Conservation (phyloP, 2,329 filamentous ascomycete genomes). For the Xylariaceae sp. region DNA sequence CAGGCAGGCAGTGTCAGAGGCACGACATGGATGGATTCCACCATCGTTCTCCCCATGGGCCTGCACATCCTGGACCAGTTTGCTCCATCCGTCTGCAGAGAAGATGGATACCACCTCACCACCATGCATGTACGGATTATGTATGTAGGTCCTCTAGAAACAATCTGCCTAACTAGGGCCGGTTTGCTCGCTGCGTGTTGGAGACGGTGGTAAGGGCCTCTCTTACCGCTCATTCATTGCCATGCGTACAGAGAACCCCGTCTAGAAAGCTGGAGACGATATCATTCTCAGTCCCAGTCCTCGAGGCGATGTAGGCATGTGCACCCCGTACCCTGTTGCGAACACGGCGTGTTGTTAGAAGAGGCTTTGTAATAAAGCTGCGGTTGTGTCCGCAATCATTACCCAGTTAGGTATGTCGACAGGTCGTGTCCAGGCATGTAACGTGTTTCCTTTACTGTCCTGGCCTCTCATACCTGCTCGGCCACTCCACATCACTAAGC, state of each 20-base stretch:
- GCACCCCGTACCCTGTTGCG: too few relatives aligned
- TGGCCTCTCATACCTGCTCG: background rate
- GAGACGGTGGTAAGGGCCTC: background rate
- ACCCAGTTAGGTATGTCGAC: background rate
- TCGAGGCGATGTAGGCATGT: too few relatives aligned
- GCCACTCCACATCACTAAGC: background rate
- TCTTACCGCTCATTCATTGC: too few relatives aligned
- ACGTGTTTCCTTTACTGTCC: background rate
- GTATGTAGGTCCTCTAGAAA: too few relatives aligned
- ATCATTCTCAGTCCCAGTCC: background rate
- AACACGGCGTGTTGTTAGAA: too few relatives aligned
- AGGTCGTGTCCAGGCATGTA: background rate
- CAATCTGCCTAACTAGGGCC: background rate
- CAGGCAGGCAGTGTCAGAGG: background rate
- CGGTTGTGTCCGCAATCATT: background rate
- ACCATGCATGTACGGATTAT: too few relatives aligned
- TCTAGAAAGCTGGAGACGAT: background rate
- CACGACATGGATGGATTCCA: conserved; percentile 8
- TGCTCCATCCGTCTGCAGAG: conserved; percentile 18
- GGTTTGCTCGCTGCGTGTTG: background rate
- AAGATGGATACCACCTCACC: conserved; percentile 1
- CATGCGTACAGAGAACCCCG: too few relatives aligned
- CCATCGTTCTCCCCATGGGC: conserved; percentile 5
- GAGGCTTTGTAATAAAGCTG: background rate
- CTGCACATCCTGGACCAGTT: conserved; percentile 13